Conservation (phyloP, 306 rosid species). For the Argentina anserina region DNA sequence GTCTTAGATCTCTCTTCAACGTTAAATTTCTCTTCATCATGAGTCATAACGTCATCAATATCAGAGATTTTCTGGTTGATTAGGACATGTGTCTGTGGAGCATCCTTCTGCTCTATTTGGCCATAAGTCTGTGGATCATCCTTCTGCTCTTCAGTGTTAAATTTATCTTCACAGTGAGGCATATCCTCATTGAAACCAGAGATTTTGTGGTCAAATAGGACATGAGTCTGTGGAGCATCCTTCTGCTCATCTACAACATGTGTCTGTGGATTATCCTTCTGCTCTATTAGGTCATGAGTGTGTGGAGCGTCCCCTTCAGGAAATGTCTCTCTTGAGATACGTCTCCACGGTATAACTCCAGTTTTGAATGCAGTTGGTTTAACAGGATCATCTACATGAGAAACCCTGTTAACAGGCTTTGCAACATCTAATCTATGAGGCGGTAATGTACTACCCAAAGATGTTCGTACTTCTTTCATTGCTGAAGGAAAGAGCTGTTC, state of each 20-base stretch:
- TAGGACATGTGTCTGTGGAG: slow-evolving; percentile 21
- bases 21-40: slow-evolving; percentile 24
- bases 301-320: slow-evolving; percentile 21
- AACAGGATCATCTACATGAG: slow-evolving; percentile 24
- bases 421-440: slow-evolving; percentile 28
- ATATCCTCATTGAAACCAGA: slow-evolving; percentile 25
- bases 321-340: slow-evolving; percentile 17
- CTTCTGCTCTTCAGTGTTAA: slow-evolving; percentile 4
- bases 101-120: slow-evolving; percentile 15
- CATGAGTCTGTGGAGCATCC: slow-evolving; percentile 10
- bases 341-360: slow-evolving; percentile 32
- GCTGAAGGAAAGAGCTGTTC: slow-evolving; percentile 35
- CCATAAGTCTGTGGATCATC: slow-evolving; percentile 9
- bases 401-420: slow-evolving; percentile 9
- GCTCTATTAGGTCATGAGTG: slow-evolving; percentile 17
- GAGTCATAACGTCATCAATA: slow-evolving; percentile 12
- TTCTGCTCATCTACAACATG: slow-evolving; percentile 18
- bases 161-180: slow-evolving; percentile 13
- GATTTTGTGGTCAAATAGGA: slow-evolving; percentile 27
- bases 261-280: neutral
- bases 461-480: slow-evolving; percentile 31
- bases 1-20: slow-evolving; percentile 34
- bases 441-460: slow-evolving; percentile 20
- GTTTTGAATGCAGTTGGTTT: slow-evolving; percentile 31
- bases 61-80: slow-evolving; percentile 28